A percentile compares a stretch with the other conserved stretches of the same genome.
Evolutionary conservation across 495 filamentous ascomycete species (phyloP).

Genomic region (Parathielavia appendiculata): DNA sequence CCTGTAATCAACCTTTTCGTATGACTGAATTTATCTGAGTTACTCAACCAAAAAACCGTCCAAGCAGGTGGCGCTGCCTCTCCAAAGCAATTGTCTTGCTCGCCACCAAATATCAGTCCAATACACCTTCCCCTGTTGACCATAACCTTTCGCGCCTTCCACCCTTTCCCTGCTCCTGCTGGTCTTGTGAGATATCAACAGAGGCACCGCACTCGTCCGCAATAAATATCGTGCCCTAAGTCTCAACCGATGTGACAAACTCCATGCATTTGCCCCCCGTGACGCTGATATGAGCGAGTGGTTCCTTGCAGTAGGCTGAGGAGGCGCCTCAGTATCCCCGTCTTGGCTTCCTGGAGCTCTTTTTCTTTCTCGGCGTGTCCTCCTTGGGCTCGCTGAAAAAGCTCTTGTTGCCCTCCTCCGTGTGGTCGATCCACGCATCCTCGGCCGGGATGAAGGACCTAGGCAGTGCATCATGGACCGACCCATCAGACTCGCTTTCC

Average conservation of each 20-base stretch:
- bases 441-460: slow-evolving; percentile 23
- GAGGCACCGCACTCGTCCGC: neutral
- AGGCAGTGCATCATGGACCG: slow-evolving; percentile 1
- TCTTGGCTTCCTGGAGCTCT: slow-evolving; percentile 11
- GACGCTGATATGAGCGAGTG: neutral
- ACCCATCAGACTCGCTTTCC: neutral
- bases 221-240: neutral
- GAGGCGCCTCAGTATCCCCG: slow-evolving; percentile 21
- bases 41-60: slow-evolving; percentile 18
- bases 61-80: slow-evolving; percentile 17
- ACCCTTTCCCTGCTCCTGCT: neutral
- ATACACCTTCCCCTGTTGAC: neutral
- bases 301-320: no score
- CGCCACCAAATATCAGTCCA: slow-evolving; percentile 6
- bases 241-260: neutral
- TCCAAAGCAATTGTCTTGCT: slow-evolving; percentile 20
- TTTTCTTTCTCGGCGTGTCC: slow-evolving; percentile 17
- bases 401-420: slow-evolving; percentile 30
- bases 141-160: neutral
- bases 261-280: neutral
- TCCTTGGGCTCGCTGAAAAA: slow-evolving; percentile 27
- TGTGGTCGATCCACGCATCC: slow-evolving; percentile 28
- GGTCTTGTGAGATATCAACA: neutral
- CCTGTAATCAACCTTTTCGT: slow-evolving; percentile 11
- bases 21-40: neutral